Base-by-base conservation (phyloP, 805 yeast species). In the Candida mattraensis region DNA sequence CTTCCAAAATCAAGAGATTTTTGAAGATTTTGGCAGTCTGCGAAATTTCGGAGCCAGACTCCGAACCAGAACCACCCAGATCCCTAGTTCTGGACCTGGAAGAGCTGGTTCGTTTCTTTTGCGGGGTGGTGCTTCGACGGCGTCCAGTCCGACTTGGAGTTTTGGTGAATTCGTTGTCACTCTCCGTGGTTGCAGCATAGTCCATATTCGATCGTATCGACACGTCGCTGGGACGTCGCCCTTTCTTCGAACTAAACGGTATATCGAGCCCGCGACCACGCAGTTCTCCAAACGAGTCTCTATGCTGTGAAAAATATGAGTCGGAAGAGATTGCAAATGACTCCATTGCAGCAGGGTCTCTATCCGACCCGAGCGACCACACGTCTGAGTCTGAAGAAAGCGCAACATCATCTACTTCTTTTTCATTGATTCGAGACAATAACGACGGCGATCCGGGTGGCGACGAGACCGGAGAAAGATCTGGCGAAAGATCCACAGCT, bases 1-100 rank as follows among this genome's bases (percentile, higher is more conserved):
- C 95, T 59, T 91, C 99, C 35, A 89, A 60, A 11, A 91, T 83
- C 30, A 91, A 65, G 47, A 93, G 61, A 56, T 91, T 88, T 30
- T 94, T 73, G 58, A 82, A 87, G 11, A 87, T 79, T 66, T 83
- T 81, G 2, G 88, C 84, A 0, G 84, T 52, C 24, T 53, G 52
- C 2, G 55, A 48, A 14, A 52, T 44, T 30, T 54, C 59, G 1
- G 48, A 40, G 9, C 47, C 32, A 13, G 33, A 10, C 18, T 20
- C 34, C 10, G 33, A 22, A 5, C 34, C 37, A 11, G 39, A 29
- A 12, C 18, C 32, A 11, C 39, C 19, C 10, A 26, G 24, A 28
- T 45, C 48, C 28, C 47, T 37, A 9, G 46, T 40, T 18, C 49
- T 22, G 12, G 50, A 40, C 14, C 51, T 28, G 20, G 47, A 40